phyloP scores from a whole-genome alignment of 495 filamentous ascomycete genomes.

The Penicillium canariense region DNA sequence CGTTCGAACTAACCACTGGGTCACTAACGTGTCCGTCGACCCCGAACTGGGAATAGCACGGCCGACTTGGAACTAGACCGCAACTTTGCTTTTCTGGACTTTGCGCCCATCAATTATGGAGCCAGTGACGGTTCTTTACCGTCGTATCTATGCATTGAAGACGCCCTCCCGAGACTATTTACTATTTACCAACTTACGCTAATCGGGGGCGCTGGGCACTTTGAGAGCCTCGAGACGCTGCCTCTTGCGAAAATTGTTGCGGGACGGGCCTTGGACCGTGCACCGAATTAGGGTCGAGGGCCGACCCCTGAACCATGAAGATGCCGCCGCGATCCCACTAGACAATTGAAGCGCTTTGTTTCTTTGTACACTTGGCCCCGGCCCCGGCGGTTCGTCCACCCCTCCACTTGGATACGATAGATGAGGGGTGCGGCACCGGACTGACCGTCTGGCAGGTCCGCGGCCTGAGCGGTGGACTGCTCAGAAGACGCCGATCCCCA shows the following conservation, averaged over 20 bases:
- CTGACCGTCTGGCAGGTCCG: neutral
- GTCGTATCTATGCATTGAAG: no score
- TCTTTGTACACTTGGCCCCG: no score
- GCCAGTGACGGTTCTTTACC: no score
- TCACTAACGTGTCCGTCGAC: neutral
- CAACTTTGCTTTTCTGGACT: neutral
- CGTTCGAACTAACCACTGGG: constrained; percentile 1
- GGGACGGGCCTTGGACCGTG: constrained; percentile 12
- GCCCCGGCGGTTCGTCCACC: neutral
- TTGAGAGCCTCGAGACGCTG: no score
- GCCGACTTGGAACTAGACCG: neutral
- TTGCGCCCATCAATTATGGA: neutral
- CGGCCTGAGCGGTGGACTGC: constrained; percentile 13
- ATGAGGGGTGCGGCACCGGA: neutral
- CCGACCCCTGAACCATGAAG: no score
- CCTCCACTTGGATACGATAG: neutral
- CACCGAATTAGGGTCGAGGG: no score
- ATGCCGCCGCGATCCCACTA: no score
- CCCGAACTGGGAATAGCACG: constrained; percentile 22
- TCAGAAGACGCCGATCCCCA: constrained; percentile 17
- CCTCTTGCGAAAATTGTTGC: no score
- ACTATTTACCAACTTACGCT: no score
- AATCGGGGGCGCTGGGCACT: no score
- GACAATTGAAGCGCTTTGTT: no score
- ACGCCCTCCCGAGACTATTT: no score